Evolutionary conservation across 176 grass and related monocot genomes (phyloP).

Genomic region (Stipa capillata): DNA sequence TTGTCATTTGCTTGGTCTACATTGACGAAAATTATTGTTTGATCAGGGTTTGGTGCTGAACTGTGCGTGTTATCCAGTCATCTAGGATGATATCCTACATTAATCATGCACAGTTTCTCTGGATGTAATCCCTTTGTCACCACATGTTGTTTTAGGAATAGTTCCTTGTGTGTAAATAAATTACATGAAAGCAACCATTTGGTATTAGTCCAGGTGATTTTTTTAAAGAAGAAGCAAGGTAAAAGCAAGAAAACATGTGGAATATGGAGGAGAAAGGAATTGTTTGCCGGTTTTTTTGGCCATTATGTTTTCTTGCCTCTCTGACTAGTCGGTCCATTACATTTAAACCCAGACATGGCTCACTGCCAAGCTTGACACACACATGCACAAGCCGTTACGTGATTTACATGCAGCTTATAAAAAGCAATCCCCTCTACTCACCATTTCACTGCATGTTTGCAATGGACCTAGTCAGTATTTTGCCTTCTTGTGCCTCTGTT

Average conservation of each 20-base stretch:
- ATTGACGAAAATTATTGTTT: neutral
- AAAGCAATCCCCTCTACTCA: no score
- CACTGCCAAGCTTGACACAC: neutral
- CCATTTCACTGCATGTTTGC: neutral
- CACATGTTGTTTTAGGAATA: neutral
- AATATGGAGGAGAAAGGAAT: no score
- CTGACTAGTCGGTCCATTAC: no score
- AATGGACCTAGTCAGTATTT: neutral
- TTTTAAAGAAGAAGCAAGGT: no score
- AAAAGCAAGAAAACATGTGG: no score
- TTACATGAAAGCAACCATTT: neutral
- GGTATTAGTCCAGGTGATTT: neutral
- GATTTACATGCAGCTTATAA: neutral
- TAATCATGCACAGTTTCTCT: neutral
- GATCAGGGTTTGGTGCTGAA: neutral
- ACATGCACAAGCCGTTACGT: neutral
- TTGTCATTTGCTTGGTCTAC: neutral
- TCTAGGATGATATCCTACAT: neutral
- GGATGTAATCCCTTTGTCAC: neutral
- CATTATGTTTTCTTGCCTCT: neutral
- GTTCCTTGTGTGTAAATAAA: neutral
- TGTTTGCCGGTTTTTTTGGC: neutral
- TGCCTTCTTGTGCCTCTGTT: neutral
- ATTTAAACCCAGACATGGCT: neutral
- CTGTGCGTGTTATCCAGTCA: neutral